Conservation (phyloP, 305 asterid species). For the Rubia balearica region DNA sequence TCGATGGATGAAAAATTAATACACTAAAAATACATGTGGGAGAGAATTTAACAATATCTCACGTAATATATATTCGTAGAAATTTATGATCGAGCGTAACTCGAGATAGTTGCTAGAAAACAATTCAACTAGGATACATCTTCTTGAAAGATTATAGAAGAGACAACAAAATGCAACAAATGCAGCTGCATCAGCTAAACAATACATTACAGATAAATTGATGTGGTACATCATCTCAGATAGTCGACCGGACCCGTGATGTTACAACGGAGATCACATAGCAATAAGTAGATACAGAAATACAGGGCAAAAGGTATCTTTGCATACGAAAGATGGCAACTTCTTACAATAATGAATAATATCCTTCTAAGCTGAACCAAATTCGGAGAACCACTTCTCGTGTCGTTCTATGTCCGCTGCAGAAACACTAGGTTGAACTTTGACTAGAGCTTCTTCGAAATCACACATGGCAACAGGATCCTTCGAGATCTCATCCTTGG, state of each 20-base stretch:
- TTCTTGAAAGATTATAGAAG: neutral
- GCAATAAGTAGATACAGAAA: neutral
- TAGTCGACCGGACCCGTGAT: no score
- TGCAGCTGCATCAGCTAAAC: constrained; percentile 3
- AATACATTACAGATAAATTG: neutral
- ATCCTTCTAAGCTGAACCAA: constrained; percentile 65
- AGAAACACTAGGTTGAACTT: constrained; percentile 95
- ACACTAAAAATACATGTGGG: no score
- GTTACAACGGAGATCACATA: neutral
- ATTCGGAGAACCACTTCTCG: constrained; percentile 91
- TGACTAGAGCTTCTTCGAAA: constrained; percentile 71
- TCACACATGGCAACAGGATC: constrained; percentile 96
- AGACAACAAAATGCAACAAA: neutral
- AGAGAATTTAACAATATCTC: no score
- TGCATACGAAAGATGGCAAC: neutral
- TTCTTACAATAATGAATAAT: neutral
- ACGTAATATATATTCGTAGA: no score
- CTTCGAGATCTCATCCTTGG: constrained; percentile 86
- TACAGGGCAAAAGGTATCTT: neutral
- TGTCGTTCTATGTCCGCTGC: constrained; percentile 87
- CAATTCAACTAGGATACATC: neutral
- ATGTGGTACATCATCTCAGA: neutral
- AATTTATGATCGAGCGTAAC: no score
- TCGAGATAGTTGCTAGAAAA: no score
- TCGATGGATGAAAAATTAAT: no score